Evolutionary conservation across 148 eudicot species (phyloP).

Genomic region (Rhododendron henanense): DNA sequence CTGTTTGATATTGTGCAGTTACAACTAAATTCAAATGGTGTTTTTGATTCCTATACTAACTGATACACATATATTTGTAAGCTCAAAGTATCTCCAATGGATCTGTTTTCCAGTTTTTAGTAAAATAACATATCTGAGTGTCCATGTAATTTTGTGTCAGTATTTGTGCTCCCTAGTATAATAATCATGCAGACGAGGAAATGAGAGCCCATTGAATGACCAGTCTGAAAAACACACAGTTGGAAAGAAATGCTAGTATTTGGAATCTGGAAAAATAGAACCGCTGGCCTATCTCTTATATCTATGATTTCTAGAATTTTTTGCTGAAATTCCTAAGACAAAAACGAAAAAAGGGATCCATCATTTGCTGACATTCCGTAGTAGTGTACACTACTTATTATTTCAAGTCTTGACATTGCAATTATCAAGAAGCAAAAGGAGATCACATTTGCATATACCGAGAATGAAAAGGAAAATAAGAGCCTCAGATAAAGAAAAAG

Average conservation of each 20-base stretch:
- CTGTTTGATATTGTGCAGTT: background rate
- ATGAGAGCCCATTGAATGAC: background rate
- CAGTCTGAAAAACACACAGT: background rate
- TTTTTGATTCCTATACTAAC: no score
- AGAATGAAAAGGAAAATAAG: background rate
- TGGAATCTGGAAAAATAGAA: background rate
- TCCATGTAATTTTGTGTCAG: background rate
- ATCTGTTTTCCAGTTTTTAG: no score
- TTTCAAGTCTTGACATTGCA: background rate
- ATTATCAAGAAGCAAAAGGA: background rate
- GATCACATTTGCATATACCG: background rate
- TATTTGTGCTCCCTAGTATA: background rate
- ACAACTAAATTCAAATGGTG: no score
- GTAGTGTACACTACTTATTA: background rate
- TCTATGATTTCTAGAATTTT: background rate
- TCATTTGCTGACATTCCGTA: background rate
- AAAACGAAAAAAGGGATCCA: background rate
- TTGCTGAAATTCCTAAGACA: background rate
- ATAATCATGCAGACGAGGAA: background rate
- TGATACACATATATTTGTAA: no score
- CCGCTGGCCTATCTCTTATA: background rate
- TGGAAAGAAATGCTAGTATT: background rate
- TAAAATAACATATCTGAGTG: background rate
- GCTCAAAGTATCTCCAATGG: no score
- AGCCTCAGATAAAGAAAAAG: constrained; percentile 2